Conservation (phyloP, 148 eudicot genomes). For the Dysphania ambrosioides region DNA sequence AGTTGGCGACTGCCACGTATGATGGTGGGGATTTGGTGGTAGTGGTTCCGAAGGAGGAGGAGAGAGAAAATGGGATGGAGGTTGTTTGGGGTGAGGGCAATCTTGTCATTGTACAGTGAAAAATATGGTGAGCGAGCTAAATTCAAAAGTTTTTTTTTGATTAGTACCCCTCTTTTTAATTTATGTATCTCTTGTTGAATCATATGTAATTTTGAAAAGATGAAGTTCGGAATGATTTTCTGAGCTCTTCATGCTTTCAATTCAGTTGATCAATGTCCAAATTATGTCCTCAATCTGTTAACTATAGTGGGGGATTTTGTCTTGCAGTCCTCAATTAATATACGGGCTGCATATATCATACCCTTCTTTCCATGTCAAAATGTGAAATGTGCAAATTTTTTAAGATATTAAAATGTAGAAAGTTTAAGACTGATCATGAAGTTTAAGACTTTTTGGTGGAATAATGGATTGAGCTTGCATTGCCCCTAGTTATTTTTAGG, state of each 20-base stretch:
- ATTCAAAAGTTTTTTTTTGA: slow-evolving; percentile 1
- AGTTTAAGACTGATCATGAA: background rate
- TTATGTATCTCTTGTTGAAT: slow-evolving; percentile 1
- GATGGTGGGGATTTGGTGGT: slow-evolving; percentile 68
- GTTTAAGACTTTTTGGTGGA: background rate
- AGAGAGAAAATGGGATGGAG: slow-evolving; percentile 22
- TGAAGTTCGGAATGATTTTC: slow-evolving; percentile 3
- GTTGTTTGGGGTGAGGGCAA: slow-evolving; percentile 39
- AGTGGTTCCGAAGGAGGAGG: slow-evolving; percentile 60
- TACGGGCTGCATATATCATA: too few species aligned
- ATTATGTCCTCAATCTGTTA: background rate
- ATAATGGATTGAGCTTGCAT: slow-evolving; percentile 6
- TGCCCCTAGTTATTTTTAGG: background rate
- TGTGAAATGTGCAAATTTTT: slow-evolving; percentile 1
- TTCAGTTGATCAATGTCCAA: background rate
- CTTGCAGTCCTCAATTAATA: too few species aligned
- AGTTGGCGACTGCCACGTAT: slow-evolving; percentile 56
- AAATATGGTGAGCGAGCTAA: slow-evolving; percentile 12
- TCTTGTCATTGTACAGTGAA: slow-evolving; percentile 70
- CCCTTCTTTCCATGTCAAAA: background rate
- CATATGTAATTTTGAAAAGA: slow-evolving; percentile 19
- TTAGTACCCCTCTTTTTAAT: background rate
- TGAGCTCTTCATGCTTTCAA: slow-evolving; percentile 8
- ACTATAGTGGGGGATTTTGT: background rate
- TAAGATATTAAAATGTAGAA: background rate